These are phyloP conservation scores for Prunus persica DNA, from an alignment of 306 rosid species.

Conservation along the genomic window Prunus_persica_NCBIv2 NC_034012.1:10764001-10764500, in stretches of 20 bases:
- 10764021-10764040: slow-evolving; percentile 66
- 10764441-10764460: no score
- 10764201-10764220: neutral
- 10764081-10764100: neutral
- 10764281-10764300: slow-evolving; percentile 1
- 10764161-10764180: neutral
- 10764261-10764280: neutral
- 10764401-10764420: neutral
- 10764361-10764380: neutral
- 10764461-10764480: no score
- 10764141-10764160: neutral
- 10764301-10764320: neutral
- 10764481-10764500: no score
- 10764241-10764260: neutral
- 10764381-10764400: neutral
- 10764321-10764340: neutral
- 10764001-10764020: slow-evolving; percentile 77
- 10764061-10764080: neutral
- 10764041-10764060: neutral
- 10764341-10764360: neutral
- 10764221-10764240: neutral
- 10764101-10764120: neutral
- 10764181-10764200: neutral
- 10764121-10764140: neutral
- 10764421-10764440: neutral